These are phyloP conservation scores for Pseudogymnoascus sp. DNA, from an alignment of 2,329 filamentous ascomycete species.

Conservation along the genomic window DNA sequence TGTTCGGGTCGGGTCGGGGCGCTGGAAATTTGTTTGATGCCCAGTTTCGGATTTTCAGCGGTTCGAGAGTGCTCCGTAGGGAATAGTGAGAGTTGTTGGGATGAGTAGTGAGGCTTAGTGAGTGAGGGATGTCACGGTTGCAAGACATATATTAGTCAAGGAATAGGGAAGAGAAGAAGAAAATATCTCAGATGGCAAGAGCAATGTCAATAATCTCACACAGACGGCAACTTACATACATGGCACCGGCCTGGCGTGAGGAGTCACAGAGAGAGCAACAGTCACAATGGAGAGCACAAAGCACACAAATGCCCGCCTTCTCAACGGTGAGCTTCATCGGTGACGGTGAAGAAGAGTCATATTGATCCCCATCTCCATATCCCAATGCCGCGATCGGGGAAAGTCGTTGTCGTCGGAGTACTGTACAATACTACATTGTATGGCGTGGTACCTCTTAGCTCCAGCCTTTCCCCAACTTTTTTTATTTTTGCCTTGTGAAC, in stretches of 20 bases:
- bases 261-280: background rate
- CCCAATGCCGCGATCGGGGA: background rate
- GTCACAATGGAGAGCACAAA: background rate
- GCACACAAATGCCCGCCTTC: background rate
- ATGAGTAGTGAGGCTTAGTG: background rate
- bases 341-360: background rate
- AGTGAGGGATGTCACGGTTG: background rate
- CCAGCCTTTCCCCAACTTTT: background rate
- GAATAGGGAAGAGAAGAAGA: background rate
- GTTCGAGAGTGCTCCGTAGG: background rate
- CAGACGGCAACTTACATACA: background rate
- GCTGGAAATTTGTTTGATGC: conserved; percentile 1
- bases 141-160: background rate
- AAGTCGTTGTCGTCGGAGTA: background rate
- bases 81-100: background rate
- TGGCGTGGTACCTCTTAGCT: background rate
- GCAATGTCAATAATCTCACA: background rate
- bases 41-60: background rate
- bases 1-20: background rate
- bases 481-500: background rate
- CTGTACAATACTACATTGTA: background rate
- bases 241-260: background rate
- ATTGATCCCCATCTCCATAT: background rate
- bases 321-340: background rate
- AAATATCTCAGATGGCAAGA: background rate